Evolutionary conservation across 2,329 filamentous ascomycete genomes (phyloP).

Genomic region (Colletotrichum costaricense): DNA sequence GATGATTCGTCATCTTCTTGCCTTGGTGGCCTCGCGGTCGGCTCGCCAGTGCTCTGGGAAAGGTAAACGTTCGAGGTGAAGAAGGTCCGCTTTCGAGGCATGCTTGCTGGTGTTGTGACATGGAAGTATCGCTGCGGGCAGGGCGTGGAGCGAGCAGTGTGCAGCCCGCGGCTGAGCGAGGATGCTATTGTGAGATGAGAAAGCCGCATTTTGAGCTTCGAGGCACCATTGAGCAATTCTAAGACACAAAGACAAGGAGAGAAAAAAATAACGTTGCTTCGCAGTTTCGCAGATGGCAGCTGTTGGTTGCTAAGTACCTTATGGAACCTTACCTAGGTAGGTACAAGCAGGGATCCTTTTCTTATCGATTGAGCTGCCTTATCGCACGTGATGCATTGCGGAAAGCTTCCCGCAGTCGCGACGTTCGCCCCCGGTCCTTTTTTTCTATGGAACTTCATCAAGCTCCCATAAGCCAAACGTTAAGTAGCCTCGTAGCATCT

Average conservation of each 20-base stretch:
- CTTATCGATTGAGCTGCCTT: neutral
- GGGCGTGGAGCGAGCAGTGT: conserved; percentile 9
- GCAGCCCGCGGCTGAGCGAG: conserved; percentile 29
- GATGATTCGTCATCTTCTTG: neutral
- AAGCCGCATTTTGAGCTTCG: conserved; percentile 25
- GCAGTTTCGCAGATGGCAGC: neutral
- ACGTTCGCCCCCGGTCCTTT: neutral
- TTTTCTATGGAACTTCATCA: neutral
- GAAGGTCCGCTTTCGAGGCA: conserved; percentile 70
- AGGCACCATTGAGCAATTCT: conserved; percentile 18
- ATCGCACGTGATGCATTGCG: conserved; percentile 20
- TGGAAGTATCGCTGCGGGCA: conserved; percentile 54
- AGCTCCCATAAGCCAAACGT: neutral
- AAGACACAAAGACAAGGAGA: neutral
- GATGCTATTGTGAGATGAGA: conserved; percentile 29
- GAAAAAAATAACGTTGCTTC: neutral
- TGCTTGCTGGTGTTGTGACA: conserved; percentile 52
- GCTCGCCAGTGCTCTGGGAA: conserved; percentile 51
- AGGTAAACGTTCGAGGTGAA: conserved; percentile 74
- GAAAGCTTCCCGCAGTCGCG: conserved; percentile 5
- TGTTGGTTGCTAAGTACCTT: neutral
- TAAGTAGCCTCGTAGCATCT: conserved; percentile 11
- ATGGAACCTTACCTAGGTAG: neutral
- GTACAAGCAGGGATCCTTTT: neutral
- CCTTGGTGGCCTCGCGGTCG: conserved; percentile 35